A percentile compares a stretch with the other conserved stretches of the same genome.
Conservation (phyloP, 2,329 filamentous ascomycete genomes). For the Neonectria hederae region DNA sequence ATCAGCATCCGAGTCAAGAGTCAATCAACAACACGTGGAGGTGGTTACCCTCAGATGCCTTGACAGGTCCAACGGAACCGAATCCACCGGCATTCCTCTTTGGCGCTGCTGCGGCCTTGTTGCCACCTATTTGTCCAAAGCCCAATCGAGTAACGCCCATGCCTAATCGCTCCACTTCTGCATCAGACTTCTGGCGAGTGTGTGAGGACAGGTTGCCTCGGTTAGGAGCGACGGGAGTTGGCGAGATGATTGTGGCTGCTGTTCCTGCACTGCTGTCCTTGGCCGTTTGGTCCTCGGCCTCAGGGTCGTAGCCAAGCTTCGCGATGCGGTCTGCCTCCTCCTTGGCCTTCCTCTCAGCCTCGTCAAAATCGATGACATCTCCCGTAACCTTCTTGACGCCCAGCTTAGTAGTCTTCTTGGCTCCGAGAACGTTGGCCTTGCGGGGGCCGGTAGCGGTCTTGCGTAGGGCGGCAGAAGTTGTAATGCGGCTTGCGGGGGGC, state of each 20-base stretch:
- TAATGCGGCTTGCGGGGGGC: constrained; percentile 75
- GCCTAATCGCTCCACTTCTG: constrained; percentile 87
- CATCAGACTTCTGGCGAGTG: constrained; percentile 69
- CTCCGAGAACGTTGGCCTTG: constrained; percentile 86
- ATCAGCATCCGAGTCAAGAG: constrained; percentile 22
- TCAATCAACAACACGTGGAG: neutral
- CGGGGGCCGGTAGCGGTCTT: constrained; percentile 77
- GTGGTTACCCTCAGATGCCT: constrained; percentile 72
- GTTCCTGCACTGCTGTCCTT: constrained; percentile 58
- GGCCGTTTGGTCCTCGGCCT: constrained; percentile 73
- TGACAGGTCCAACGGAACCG: constrained; percentile 82
- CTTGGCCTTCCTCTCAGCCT: constrained; percentile 95
- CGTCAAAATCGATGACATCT: constrained; percentile 92
- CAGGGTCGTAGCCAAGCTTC: constrained; percentile 94
- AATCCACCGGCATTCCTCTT: constrained; percentile 87
- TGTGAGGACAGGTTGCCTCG: constrained; percentile 66
- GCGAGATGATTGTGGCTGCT: constrained; percentile 72
- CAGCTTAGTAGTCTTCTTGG: constrained; percentile 83
- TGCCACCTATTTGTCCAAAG: constrained; percentile 83
- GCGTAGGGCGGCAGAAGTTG: constrained; percentile 81
- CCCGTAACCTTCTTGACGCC: constrained; percentile 90
- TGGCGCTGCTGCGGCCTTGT: constrained; percentile 62
- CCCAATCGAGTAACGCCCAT: constrained; percentile 88
- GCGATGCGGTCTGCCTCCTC: constrained; percentile 96
- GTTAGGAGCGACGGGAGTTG: constrained; percentile 77